Conservation (phyloP, 495 filamentous ascomycete species). For the Niebla homalea region DNA sequence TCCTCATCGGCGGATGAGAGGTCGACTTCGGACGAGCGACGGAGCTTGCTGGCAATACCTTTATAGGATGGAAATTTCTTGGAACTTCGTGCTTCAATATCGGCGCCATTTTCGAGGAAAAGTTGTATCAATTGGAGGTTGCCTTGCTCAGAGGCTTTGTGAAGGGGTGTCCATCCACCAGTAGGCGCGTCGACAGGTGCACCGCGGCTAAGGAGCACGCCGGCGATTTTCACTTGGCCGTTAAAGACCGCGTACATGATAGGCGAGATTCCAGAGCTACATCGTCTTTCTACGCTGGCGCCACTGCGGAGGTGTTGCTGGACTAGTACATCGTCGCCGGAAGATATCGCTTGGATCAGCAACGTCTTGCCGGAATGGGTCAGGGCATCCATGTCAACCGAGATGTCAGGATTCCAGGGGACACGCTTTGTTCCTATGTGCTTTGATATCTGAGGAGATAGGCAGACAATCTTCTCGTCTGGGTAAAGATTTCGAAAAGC, state of each 20-base stretch:
- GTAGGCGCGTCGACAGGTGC: conserved; percentile 13
- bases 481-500: conserved; percentile 8
- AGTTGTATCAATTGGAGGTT: conserved; percentile 8
- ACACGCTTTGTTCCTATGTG: conserved; percentile 1
- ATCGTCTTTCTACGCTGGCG: conserved; percentile 12
- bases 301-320: conserved; percentile 10
- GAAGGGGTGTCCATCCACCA: conserved; percentile 12
- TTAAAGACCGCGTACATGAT: conserved; percentile 15
- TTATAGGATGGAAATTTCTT: conserved; percentile 7
- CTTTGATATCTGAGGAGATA: neutral
- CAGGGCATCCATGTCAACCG: conserved; percentile 12
- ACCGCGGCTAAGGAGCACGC: conserved; percentile 10
- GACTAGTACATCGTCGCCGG: conserved; percentile 11
- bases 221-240: conserved; percentile 10
- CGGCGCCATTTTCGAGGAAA: conserved; percentile 9
- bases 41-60: neutral
- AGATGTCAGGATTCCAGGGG: conserved; percentile 13
- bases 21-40: neutral
- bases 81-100: conserved; percentile 10
- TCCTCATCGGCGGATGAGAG: neutral
- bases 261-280: conserved; percentile 7
- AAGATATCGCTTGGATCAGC: conserved; percentile 11
- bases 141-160: conserved; percentile 11
- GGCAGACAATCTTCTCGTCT: neutral
- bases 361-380: conserved; percentile 12